A percentile compares a stretch with the other conserved stretches of the same genome.
phyloP scores from a whole-genome alignment of 495 filamentous ascomycete species.

The Rhizodiscina lignyota region DNA sequence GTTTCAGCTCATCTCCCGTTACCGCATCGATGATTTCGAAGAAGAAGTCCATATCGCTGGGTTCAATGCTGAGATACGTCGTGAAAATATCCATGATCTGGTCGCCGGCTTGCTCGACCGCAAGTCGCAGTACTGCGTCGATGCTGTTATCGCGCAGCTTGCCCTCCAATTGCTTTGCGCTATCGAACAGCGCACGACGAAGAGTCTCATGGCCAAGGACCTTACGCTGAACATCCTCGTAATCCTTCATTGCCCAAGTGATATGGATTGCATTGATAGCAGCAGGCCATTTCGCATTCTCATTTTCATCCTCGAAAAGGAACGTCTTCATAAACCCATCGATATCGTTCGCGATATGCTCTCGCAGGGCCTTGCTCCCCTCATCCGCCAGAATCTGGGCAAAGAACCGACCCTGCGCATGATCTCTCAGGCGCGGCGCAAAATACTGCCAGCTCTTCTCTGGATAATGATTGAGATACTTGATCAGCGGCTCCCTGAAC shows the following conservation, averaged over 20 bases:
- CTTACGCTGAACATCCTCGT: slow-evolving; percentile 45
- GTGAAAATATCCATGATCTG: slow-evolving; percentile 78
- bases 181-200: slow-evolving; percentile 46
- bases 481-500: slow-evolving; percentile 81
- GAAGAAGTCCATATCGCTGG: slow-evolving; percentile 73
- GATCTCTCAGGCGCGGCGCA: slow-evolving; percentile 53
- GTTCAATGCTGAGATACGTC: slow-evolving; percentile 53
- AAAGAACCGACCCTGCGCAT: slow-evolving; percentile 84
- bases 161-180: slow-evolving; percentile 57
- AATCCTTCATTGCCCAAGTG: slow-evolving; percentile 54
- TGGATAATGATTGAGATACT: slow-evolving; percentile 85
- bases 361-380: slow-evolving; percentile 56
- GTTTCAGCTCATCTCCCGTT: slow-evolving; percentile 66
- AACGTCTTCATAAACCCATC: slow-evolving; percentile 45
- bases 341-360: slow-evolving; percentile 55
- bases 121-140: slow-evolving; percentile 56
- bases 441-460: slow-evolving; percentile 74
- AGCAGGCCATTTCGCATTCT: slow-evolving; percentile 47
- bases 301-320: slow-evolving; percentile 40
- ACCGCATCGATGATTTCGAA: slow-evolving; percentile 75
- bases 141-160: slow-evolving; percentile 53
- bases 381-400: slow-evolving; percentile 73
- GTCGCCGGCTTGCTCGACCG: slow-evolving; percentile 75
- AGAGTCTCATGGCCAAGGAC: slow-evolving; percentile 60
- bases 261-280: slow-evolving; percentile 80